Base-by-base conservation (phyloP, 2,329 filamentous ascomycete genomes). In the Cercospora citrullina region DNA sequence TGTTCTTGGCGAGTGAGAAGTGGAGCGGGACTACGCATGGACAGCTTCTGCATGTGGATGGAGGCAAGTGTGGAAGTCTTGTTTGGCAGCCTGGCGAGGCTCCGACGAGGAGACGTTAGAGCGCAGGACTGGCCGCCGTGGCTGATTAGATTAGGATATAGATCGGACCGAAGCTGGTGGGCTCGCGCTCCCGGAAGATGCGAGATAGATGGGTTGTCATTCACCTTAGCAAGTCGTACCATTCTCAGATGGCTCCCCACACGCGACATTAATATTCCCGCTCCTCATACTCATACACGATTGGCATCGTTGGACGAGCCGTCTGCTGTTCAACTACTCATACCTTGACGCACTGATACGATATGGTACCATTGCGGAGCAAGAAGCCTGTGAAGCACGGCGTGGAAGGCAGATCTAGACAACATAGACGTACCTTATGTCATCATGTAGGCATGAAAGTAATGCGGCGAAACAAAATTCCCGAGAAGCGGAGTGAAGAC, bases 1-100 rank as follows among this genome's bases (percentile, higher is more conserved):
- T 84, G 12, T 82, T 82, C 45, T 73, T 84, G n/a, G 81, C 82
- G 5, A 84, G 82, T 72, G 79, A 83, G 69, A 79, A 77, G 60
- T 83, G 79, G 73, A 81, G 80, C 71, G 80, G 79, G 18, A 79
- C 79, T 72, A 77, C 83, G 28, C 81, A 81, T 66, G 83, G 82
- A 1, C 81, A 84, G 68, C 69, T 82, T 4, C 67, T 84, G 51
- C 80, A 80, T 57, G 81, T 85, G 23, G 81, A 84, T 74, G 79
- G 76, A 18, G 83, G 83, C 5, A 84, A 84, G 75, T 79, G 78
- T 65, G 82, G 72, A 8, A 72, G 45, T 33, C 23, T 75, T 42
- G 60, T 65, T 12, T 75, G 73, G 72, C 65, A 42, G 18, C 58
- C 57, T 61, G 67, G 65, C 8, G 69, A 75, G 60, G 63, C 30